Conservation (phyloP, 257 asterid species). For the Linaria vulgaris region DNA sequence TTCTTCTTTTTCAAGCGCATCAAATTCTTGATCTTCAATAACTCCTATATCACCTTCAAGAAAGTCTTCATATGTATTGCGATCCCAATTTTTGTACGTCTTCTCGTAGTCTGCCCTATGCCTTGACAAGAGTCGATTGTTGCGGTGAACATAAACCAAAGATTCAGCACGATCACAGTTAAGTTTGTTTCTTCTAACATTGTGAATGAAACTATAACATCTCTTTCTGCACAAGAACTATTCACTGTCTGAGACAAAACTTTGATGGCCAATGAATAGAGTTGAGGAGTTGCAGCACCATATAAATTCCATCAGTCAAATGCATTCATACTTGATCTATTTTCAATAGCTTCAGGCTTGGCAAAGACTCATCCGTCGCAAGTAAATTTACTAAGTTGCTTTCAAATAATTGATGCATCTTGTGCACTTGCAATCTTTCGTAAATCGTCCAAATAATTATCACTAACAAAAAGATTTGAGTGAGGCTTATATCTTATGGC, state of each 20-base stretch:
- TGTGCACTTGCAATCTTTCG: not conserved
- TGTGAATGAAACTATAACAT: not conserved
- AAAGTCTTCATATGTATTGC: constrained; percentile 11
- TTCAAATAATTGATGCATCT: not conserved
- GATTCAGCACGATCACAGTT: constrained; percentile 14
- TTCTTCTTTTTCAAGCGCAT: not conserved
- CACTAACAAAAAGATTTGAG: not conserved
- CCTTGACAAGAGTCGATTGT: constrained; percentile 7
- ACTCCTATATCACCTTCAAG: constrained; percentile 14
- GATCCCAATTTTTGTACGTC: constrained; percentile 14
- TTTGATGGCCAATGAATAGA: constrained; percentile 8
- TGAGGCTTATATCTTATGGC: constrained; percentile 8
- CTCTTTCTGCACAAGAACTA: constrained; percentile 6
- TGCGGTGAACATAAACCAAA: constrained; percentile 10
- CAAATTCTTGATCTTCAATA: constrained; percentile 11
- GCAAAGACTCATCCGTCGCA: constrained; percentile 7
- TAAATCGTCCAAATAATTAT: not conserved
- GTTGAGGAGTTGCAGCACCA: constrained; percentile 6
- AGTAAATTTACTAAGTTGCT: constrained; percentile 16
- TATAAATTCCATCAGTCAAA: constrained; percentile 14
- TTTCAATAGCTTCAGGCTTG: constrained; percentile 7
- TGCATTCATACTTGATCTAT: constrained; percentile 12
- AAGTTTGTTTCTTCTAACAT: not conserved
- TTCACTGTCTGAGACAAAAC: constrained; percentile 11
- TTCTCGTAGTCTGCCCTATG: not conserved